Evolutionary conservation across 768 basidiomycete species (phyloP).

Genomic region (Pulveroboletus sp.): DNA sequence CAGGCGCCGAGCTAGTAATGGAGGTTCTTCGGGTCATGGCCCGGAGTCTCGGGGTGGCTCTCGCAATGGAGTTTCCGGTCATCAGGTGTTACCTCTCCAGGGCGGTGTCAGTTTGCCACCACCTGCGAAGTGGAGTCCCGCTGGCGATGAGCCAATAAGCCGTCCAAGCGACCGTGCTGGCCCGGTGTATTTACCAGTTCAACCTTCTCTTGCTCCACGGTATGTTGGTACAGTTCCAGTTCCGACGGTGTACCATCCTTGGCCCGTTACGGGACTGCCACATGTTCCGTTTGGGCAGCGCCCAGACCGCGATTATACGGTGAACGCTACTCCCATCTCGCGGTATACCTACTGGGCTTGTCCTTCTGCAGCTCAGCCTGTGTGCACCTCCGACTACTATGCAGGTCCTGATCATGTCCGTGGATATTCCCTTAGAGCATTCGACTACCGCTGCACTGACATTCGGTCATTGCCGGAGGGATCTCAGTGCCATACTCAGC

Average conservation of each 20-base stretch:
- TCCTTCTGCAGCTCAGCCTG: conserved; percentile 44
- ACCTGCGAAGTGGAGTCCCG: conserved; percentile 78
- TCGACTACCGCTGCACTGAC: conserved; percentile 49
- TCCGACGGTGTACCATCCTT: conserved; percentile 30
- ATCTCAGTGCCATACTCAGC: conserved; percentile 33
- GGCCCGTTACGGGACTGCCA: conserved; percentile 12
- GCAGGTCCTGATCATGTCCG: conserved; percentile 47
- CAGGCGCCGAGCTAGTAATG: conserved; percentile 45
- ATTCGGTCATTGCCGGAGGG: conserved; percentile 41
- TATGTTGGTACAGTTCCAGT: conserved; percentile 31
- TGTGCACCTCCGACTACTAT: conserved; percentile 47
- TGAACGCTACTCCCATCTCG: conserved; percentile 8
- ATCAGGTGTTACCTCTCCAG: conserved; percentile 8
- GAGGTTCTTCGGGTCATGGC: conserved; percentile 1
- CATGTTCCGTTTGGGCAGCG: conserved; percentile 22
- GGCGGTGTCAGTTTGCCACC: conserved; percentile 49
- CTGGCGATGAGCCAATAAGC: conserved; percentile 70
- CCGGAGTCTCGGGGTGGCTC: conserved; percentile 1
- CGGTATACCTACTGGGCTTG: conserved; percentile 24
- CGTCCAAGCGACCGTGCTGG: conserved; percentile 47
- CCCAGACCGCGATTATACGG: conserved; percentile 12
- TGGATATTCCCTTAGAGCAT: conserved; percentile 57
- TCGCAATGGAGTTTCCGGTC: conserved; percentile 1
- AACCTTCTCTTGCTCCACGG: conserved; percentile 41
- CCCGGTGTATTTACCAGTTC: conserved; percentile 63